Percentiles rank a stretch among this genome's conserved stretches.
Evolutionary conservation across 257 asterid species (phyloP).

Genomic region (Cinchona pubescens): DNA sequence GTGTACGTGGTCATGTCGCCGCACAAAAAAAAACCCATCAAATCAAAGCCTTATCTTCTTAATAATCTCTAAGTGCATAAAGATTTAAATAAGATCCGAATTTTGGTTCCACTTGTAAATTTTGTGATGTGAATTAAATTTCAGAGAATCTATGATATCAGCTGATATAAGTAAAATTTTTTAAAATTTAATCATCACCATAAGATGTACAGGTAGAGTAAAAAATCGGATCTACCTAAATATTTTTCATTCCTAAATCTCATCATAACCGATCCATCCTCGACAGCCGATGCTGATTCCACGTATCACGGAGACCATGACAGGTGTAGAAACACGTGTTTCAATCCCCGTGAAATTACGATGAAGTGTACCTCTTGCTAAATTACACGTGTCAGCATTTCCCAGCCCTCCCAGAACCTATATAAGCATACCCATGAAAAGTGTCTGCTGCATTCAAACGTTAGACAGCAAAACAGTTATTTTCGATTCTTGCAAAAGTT

Average conservation of each 20-base stretch:
- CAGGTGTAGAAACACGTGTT: not conserved
- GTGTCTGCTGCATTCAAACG: not conserved
- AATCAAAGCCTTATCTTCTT: too few species aligned
- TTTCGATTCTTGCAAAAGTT: not conserved
- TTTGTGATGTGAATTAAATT: too few species aligned
- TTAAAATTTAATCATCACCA: too few species aligned
- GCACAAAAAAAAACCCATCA: too few species aligned
- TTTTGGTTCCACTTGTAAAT: too few species aligned
- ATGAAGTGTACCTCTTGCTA: not conserved
- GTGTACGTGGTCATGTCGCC: too few species aligned
- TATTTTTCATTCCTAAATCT: too few species aligned
- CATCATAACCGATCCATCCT: not conserved
- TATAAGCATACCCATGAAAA: not conserved
- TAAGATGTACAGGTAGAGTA: not conserved
- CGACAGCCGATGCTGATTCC: not conserved
- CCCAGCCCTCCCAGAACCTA: not conserved
- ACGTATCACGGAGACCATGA: not conserved
- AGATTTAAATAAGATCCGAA: too few species aligned
- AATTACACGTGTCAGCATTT: not conserved
- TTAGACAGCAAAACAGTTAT: not conserved
- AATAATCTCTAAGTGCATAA: too few species aligned
- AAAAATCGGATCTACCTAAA: too few species aligned
- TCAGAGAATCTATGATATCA: too few species aligned
- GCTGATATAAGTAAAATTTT: too few species aligned
- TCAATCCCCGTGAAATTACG: not conserved